Percentiles rank a stretch among this genome's conserved stretches.
These are phyloP conservation scores for Oropetium thomaeum DNA, from an alignment of 176 grass and related monocot genomes.

Conservation along the genomic window DNA sequence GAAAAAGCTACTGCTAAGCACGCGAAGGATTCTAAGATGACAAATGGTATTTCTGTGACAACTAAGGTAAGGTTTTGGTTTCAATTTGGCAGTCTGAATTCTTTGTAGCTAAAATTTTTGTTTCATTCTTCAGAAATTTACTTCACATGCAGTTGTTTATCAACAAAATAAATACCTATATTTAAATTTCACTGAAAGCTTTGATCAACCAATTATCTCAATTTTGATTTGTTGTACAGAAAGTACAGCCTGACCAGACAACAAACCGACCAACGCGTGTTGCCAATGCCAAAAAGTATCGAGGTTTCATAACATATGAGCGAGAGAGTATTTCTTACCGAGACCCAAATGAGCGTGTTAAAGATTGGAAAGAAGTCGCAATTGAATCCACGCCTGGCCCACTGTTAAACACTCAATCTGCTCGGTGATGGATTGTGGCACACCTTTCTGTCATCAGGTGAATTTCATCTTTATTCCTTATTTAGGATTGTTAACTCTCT, in stretches of 20 bases:
- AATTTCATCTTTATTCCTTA: not conserved
- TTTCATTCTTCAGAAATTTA: too few relatives aligned
- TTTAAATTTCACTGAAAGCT: not conserved
- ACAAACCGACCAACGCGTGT: slow-evolving; percentile 39
- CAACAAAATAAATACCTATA: too few relatives aligned
- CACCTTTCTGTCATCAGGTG: slow-evolving; percentile 84
- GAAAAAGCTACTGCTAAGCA: slow-evolving; percentile 35
- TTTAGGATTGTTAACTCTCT: not conserved
- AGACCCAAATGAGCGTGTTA: slow-evolving; percentile 38
- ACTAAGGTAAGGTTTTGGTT: too few relatives aligned
- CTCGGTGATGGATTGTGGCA: slow-evolving; percentile 66
- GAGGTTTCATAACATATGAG: slow-evolving; percentile 49
- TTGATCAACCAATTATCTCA: not conserved
- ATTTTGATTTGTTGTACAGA: slow-evolving; percentile 36
- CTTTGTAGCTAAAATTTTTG: too few relatives aligned
- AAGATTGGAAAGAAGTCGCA: slow-evolving; percentile 62
- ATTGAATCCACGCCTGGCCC: slow-evolving; percentile 44
- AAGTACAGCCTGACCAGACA: not conserved
- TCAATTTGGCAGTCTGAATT: too few relatives aligned
- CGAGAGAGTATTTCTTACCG: slow-evolving; percentile 37
- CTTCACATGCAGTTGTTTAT: too few relatives aligned
- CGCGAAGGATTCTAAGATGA: slow-evolving; percentile 4
- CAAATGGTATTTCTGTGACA: not conserved
- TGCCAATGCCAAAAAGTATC: slow-evolving; percentile 39
- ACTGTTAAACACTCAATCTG: slow-evolving; percentile 56